A percentile compares a stretch with the other conserved stretches of the same genome.
These are phyloP conservation scores for Sutorius australiensis DNA, from an alignment of 768 basidiomycete species.

Conservation along the genomic window DNA sequence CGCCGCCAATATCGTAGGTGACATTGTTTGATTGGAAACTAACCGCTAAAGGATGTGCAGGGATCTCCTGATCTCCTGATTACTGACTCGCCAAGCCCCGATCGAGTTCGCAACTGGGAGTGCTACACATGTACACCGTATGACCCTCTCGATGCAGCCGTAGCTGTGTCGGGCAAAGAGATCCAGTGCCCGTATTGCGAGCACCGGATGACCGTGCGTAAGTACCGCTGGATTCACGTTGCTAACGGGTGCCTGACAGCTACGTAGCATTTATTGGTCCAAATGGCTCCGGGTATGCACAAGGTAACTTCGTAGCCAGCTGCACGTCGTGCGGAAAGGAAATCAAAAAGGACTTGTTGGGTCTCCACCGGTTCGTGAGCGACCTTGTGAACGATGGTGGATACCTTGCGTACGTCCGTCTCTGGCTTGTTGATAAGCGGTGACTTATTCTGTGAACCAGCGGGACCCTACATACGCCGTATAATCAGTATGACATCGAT, in stretches of 20 bases:
- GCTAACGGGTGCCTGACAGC: background rate
- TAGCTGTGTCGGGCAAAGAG: constrained; percentile 13
- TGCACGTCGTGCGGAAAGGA: constrained; percentile 35
- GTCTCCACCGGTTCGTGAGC: constrained; percentile 35
- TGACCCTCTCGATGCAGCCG: constrained; percentile 23
- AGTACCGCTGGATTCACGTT: background rate
- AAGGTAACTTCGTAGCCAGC: constrained; percentile 33
- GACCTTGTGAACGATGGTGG: constrained; percentile 26
- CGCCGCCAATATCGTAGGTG: constrained; percentile 10
- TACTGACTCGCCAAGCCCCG: constrained; percentile 1
- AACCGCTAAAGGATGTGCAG: background rate
- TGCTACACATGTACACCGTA: background rate
- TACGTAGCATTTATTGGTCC: constrained; percentile 36
- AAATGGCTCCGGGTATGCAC: constrained; percentile 45
- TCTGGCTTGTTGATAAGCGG: background rate
- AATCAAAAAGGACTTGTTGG: constrained; percentile 39
- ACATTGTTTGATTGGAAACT: background rate
- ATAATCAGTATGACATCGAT: constrained; percentile 6
- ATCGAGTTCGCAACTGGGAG: constrained; percentile 11
- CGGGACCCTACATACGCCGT: constrained; percentile 32
- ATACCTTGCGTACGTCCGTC: constrained; percentile 29
- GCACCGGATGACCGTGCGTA: constrained; percentile 17
- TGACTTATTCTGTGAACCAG: constrained; percentile 14
- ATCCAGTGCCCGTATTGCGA: constrained; percentile 32
- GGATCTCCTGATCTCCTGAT: constrained; percentile 7